These are phyloP conservation scores for Trifolium dubium DNA, from an alignment of 306 rosid species.

Conservation along the genomic window DNA sequence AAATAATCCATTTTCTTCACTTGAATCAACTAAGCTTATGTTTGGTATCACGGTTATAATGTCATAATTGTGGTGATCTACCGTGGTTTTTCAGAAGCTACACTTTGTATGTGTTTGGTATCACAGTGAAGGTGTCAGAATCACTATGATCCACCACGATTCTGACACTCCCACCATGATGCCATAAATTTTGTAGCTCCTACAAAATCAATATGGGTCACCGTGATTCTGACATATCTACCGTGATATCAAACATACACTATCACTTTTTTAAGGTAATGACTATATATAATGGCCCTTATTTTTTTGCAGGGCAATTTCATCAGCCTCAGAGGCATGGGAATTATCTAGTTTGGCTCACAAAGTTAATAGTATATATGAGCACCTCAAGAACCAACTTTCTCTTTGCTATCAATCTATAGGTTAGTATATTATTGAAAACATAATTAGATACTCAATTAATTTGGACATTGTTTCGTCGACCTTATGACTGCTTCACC, in stretches of 20 bases:
- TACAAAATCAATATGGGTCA: too few species aligned
- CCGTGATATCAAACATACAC: too few species aligned
- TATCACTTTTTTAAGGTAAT: not conserved
- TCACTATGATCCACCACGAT: too few species aligned
- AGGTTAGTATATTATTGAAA: slow-evolving; percentile 49
- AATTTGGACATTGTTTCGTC: not conserved
- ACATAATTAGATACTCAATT: not conserved
- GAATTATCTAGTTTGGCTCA: slow-evolving; percentile 79
- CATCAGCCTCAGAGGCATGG: slow-evolving; percentile 73
- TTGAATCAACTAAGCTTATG: not conserved
- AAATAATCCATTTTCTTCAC: not conserved
- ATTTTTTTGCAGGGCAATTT: slow-evolving; percentile 50
- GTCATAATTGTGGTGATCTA: too few species aligned
- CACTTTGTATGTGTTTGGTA: too few species aligned
- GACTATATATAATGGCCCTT: not conserved
- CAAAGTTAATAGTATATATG: slow-evolving; percentile 63
- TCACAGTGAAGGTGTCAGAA: too few species aligned
- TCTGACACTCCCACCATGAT: too few species aligned
- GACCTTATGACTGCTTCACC: not conserved
- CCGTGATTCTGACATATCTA: too few species aligned
- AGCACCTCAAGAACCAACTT: slow-evolving; percentile 68
- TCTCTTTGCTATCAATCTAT: slow-evolving; percentile 56
- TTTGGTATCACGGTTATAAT: too few species aligned
- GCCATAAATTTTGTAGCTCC: too few species aligned
- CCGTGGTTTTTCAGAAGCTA: too few species aligned